A percentile compares a stretch with the other conserved stretches of the same genome.
These are phyloP conservation scores for Venturia pyrina DNA, from an alignment of 2,329 filamentous ascomycete genomes.

Conservation along the genomic window DNA sequence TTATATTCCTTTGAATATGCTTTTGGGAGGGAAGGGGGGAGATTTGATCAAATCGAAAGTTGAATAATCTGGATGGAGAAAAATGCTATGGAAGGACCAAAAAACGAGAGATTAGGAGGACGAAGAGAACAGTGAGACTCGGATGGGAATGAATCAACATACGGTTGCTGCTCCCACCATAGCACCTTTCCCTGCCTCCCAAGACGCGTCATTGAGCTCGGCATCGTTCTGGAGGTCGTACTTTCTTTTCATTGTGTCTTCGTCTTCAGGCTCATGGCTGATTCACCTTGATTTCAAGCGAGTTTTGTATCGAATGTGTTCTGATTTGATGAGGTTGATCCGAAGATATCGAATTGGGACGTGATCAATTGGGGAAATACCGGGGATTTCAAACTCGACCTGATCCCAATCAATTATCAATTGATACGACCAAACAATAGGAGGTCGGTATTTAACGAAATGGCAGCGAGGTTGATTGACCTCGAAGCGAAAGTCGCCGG, in stretches of 20 bases:
- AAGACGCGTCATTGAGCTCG: constrained; percentile 60
- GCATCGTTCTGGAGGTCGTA: constrained; percentile 42
- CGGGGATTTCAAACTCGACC: not conserved
- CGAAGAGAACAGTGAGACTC: not conserved
- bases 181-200: constrained; percentile 61
- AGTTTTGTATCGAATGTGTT: not conserved
- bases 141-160: constrained; percentile 16
- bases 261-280: constrained; percentile 40
- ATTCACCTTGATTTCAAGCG: constrained; percentile 10
- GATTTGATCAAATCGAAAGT: not conserved
- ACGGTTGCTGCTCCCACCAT: constrained; percentile 56
- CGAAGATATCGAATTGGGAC: not conserved
- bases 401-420: not conserved
- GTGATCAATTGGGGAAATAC: not conserved
- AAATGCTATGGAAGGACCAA: not conserved
- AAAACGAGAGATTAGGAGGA: not conserved
- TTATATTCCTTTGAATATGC: too few species aligned
- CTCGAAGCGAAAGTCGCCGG: not conserved
- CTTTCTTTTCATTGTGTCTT: constrained; percentile 20
- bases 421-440: not conserved
- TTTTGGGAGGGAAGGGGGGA: not conserved
- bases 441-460: not conserved
- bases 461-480: not conserved
- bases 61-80: not conserved
- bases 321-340: not conserved